Evolutionary conservation across 306 rosid genomes (phyloP).

Genomic region (Fragaria vesca): DNA sequence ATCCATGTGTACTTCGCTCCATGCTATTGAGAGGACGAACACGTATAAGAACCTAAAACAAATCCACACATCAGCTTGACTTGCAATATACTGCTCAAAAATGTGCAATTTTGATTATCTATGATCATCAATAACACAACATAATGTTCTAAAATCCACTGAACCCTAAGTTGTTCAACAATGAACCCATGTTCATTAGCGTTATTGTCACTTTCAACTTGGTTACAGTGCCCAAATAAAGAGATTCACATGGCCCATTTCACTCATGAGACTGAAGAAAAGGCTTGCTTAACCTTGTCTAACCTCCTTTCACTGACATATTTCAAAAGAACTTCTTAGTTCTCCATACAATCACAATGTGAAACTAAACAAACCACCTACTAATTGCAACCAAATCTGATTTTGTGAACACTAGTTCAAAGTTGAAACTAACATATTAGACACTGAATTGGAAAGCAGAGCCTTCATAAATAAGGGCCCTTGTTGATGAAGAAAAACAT

Average conservation of each 20-base stretch:
- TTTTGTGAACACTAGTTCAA: too few species aligned
- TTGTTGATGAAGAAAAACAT: not conserved
- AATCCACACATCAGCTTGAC: constrained; percentile 24
- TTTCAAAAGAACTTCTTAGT: too few species aligned
- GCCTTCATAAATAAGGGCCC: too few species aligned
- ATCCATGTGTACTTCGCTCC: constrained; percentile 63
- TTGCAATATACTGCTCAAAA: constrained; percentile 15
- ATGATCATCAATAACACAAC: not conserved
- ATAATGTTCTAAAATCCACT: not conserved
- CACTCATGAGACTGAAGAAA: too few species aligned
- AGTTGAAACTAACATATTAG: too few species aligned
- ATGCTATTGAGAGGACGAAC: constrained; percentile 91
- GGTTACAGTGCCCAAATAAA: not conserved
- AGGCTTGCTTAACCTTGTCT: too few species aligned
- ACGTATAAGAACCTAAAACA: constrained; percentile 74
- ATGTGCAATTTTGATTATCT: constrained; percentile 1
- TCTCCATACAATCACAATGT: too few species aligned
- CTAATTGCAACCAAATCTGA: too few species aligned
- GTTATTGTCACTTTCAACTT: not conserved
- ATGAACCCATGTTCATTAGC: not conserved
- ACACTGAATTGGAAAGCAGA: too few species aligned
- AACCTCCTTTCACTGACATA: too few species aligned
- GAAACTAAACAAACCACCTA: too few species aligned
- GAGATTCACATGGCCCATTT: too few species aligned
- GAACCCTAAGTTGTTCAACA: not conserved